Evolutionary conservation across 345 rosid genomes (phyloP), one percentile per base, ranked within the genome.

Genomic region (Hirschfeldia incana): DNA sequence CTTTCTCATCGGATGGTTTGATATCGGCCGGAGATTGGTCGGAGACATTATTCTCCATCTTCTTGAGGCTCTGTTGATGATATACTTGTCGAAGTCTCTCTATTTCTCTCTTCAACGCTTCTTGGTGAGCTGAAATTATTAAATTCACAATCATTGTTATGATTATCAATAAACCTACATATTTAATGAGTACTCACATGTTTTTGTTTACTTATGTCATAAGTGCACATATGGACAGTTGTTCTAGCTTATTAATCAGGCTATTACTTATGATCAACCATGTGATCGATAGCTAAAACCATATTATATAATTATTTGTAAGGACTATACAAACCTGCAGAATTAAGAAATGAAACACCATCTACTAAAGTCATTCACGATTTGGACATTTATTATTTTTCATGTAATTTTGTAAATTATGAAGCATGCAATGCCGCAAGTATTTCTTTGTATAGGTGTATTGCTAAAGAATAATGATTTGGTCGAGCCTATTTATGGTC

Each of bases 91-190:
- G 83, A 78, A 93, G 75, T 75, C 98, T 88, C 86, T 89, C 97
- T 83, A 93, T 91, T 84, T 93, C 98, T 88, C 92, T 88, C 90
- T 87, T 93, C 84, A 93, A 66, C 37, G 94, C 97, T 80, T 88
- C 94, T 83, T 91, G 97, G 80, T 91, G 98, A 63, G 98, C 98
- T 93, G 87, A 76, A 65, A 27, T 61, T n/a, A 60, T 33, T 9
- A 74, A 12, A 53, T 60, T 33, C 0, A 26, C 33, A 65, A 46
- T 36, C 11, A 53, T 15, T 64, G 68, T 32, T 72, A 9, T 13
- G 3, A 61, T 9, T 72, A n/a, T 37, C 46, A 76, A 44, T 51
- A 64, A 62, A 46, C 51, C 21, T 36, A 28, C 36, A 13, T 62
- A 39, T 49, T n/a, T 15, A 76, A 30, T 15, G 29, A 69, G 12